Percentiles rank a stretch among this genome's conserved stretches.
Evolutionary conservation across 2,329 filamentous ascomycete species (phyloP).

Genomic region (Diaporthe nobilis): DNA sequence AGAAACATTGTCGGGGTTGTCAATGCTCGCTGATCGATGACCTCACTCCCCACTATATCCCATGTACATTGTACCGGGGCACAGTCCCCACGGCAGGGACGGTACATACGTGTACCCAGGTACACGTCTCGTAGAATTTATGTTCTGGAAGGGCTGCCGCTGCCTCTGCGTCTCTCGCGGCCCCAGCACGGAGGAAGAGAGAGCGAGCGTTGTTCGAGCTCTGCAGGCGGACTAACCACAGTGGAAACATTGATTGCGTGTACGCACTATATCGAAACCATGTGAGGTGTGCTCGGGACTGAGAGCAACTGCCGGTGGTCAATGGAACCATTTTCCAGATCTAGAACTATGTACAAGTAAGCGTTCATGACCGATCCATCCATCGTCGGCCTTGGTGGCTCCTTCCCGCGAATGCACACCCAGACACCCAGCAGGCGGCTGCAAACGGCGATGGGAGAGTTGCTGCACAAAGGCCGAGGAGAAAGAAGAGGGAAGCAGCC

Average conservation of each 20-base stretch:
- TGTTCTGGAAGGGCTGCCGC: background rate
- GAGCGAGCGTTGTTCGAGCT: background rate
- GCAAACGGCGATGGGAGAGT: conserved; percentile 19
- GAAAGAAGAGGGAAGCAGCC: background rate
- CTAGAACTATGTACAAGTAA: background rate
- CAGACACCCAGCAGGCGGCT: conserved; percentile 7
- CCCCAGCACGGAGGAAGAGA: background rate
- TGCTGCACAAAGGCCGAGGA: conserved; percentile 10
- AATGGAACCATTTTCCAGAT: conserved; percentile 1
- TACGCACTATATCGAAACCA: background rate
- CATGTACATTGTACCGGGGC: background rate
- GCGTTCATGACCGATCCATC: conserved; percentile 5
- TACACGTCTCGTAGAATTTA: background rate
- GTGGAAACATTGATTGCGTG: background rate
- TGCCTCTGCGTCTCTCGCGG: background rate
- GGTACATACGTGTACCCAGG: conserved; percentile 7
- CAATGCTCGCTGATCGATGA: conserved; percentile 32
- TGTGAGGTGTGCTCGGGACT: conserved; percentile 5
- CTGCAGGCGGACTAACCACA: background rate
- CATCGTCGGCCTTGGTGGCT: conserved; percentile 1
- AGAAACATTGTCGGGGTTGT: conserved; percentile 20
- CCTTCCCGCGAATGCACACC: conserved; percentile 18
- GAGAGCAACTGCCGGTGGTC: conserved; percentile 22
- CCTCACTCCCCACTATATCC: conserved; percentile 24
- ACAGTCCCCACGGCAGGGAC: background rate